These are phyloP conservation scores for Eruca vesicaria DNA, from an alignment of 441 rosid species.

Conservation along the genomic window DNA sequence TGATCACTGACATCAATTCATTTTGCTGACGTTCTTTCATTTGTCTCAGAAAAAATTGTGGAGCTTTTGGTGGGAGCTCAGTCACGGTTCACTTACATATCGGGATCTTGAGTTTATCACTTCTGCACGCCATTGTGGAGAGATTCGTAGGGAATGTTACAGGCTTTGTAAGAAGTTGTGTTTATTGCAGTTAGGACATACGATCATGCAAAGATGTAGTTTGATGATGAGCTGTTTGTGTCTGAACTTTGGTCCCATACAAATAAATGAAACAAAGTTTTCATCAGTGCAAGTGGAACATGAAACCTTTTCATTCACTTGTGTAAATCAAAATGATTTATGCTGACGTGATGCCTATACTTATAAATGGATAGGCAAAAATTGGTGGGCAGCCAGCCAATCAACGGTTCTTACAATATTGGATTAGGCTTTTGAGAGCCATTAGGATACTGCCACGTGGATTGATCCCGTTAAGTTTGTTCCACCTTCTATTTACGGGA, in stretches of 20 bases:
- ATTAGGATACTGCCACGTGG: constrained; percentile 15
- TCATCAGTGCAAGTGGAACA: neutral
- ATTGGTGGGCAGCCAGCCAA: neutral
- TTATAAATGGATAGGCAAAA: neutral
- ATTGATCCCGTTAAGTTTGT: constrained; percentile 3
- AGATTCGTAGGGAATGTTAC: constrained; percentile 4
- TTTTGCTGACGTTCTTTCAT: neutral
- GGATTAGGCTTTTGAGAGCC: neutral
- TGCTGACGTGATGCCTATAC: neutral
- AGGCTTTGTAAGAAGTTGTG: constrained; percentile 6
- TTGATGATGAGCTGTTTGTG: constrained; percentile 1
- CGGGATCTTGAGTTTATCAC: constrained; percentile 56
- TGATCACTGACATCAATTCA: neutral
- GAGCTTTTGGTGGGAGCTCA: constrained; percentile 87
- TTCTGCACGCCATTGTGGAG: neutral
- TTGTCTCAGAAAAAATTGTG: constrained; percentile 62
- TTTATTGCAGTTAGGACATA: constrained; percentile 6
- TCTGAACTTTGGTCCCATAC: neutral
- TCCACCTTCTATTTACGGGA: neutral
- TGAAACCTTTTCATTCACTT: neutral
- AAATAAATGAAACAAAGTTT: constrained; percentile 5
- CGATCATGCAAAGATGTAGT: neutral
- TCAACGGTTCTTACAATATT: neutral
- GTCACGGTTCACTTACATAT: constrained; percentile 83
- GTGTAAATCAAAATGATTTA: neutral